Percentiles rank a stretch among this genome's conserved stretches.
phyloP scores from a whole-genome alignment of 1,284 basidiomycete genomes.

The Leccinum variabile region DNA sequence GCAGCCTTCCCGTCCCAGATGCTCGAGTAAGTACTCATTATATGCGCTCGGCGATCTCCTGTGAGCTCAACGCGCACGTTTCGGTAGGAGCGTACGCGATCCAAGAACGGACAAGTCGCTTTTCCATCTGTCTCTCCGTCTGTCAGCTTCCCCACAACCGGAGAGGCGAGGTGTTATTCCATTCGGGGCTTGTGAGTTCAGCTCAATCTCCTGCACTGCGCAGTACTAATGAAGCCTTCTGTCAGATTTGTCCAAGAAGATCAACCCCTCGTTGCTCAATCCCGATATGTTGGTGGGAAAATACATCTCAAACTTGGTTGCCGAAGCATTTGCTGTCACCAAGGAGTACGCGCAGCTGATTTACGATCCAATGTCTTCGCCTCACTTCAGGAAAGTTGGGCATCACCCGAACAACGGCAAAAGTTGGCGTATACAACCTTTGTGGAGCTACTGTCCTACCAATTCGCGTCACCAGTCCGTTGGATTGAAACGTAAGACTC shows the following conservation, averaged over 20 bases:
- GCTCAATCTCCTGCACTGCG: slow-evolving; percentile 10
- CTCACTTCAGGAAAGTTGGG: slow-evolving; percentile 92
- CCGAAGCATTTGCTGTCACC: slow-evolving; percentile 89
- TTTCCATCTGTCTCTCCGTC: slow-evolving; percentile 28
- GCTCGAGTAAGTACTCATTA: slow-evolving; percentile 36
- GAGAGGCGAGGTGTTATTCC: slow-evolving; percentile 73
- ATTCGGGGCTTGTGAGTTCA: slow-evolving; percentile 81
- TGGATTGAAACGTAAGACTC: slow-evolving; percentile 99
- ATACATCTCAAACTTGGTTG: slow-evolving; percentile 97
- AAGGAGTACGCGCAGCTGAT: slow-evolving; percentile 93
- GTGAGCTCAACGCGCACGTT: not conserved
- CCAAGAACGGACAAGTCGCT: slow-evolving; percentile 22
- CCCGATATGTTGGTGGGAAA: slow-evolving; percentile 90
- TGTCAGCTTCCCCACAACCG: slow-evolving; percentile 1
- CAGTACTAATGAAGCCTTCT: slow-evolving; percentile 22
- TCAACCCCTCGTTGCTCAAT: slow-evolving; percentile 85
- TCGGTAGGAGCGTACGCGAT: slow-evolving; percentile 30
- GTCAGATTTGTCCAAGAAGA: slow-evolving; percentile 94
- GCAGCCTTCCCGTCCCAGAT: slow-evolving; percentile 54
- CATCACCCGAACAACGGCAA: slow-evolving; percentile 77
- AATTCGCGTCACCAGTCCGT: slow-evolving; percentile 93
- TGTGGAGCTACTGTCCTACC: slow-evolving; percentile 95
- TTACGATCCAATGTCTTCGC: slow-evolving; percentile 92
- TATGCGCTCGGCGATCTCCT: not conserved
- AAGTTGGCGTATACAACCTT: slow-evolving; percentile 93